Evolutionary conservation across 345 rosid species (phyloP), one percentile per base, ranked within the genome.

Genomic region (Diplotaxis tenuifolia): DNA sequence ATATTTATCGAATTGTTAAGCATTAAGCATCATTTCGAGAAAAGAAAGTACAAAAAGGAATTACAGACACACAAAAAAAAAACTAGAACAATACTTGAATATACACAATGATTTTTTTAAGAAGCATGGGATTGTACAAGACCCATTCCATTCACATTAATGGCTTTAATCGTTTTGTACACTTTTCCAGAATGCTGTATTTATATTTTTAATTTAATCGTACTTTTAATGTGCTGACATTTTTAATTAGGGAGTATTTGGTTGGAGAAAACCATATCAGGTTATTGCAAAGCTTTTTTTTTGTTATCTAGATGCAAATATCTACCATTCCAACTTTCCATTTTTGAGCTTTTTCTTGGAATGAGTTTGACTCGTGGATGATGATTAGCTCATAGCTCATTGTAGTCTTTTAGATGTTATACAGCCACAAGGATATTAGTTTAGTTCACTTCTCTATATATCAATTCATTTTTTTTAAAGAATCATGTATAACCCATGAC

Each of bases 71-170:
- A 62, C 0, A 12, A 40, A 4, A 2, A n/a, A 0, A 9, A 25
- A 32, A 9, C 0, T 49, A 9, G 16, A 62, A 34, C 14, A 62
- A 52, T 10, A 11, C 40, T 34, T 47, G 4, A 36, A 38, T 36
- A 38, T 7, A 27, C 45, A 38, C 10, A 9, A 5, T 29, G 7
- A 34, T 18, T 36, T 61, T 12, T 28, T 22, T 21, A 7, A 25
- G 10, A 52, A 45, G 52, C 27, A 73, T 27, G 65, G 76, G 12
- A 65, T 57, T 2, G 58, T 65, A 57, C 28, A 57, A 49, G 66
- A 47, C 72, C 77, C 71, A 74, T 57, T 21, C 19, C 71, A 57
- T 45, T 66, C 20, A 45, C 59, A 67, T 60, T 7, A 12, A 74
- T 65, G 61, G 14, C 60, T 62, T 12, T 36, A 54, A 38, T 27